Evolutionary conservation across 2,329 filamentous ascomycete genomes (phyloP).

Genomic region (Paecilomyces formosus): DNA sequence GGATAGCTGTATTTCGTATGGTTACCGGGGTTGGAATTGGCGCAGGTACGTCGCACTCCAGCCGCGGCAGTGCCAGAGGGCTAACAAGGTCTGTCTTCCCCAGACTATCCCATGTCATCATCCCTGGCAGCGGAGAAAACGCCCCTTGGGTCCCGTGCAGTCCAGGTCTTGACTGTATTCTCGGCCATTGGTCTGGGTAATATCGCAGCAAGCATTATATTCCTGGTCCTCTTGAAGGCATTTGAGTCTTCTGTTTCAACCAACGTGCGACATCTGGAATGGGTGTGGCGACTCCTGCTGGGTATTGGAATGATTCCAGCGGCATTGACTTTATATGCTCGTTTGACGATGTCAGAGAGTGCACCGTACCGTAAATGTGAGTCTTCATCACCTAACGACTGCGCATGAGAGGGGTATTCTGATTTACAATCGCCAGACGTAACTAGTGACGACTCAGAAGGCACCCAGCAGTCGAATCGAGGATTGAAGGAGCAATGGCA

Average conservation of each 20-base stretch:
- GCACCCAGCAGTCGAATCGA: slow-evolving; percentile 6
- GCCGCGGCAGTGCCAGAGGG: too few relatives aligned
- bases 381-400: not conserved
- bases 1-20: slow-evolving; percentile 15
- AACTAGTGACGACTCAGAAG: slow-evolving; percentile 4
- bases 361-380: slow-evolving; percentile 8
- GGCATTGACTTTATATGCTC: slow-evolving; percentile 15
- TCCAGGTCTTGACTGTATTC: slow-evolving; percentile 14
- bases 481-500: slow-evolving; percentile 11
- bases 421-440: not conserved
- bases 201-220: slow-evolving; percentile 10
- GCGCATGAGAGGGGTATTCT: not conserved
- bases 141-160: slow-evolving; percentile 9
- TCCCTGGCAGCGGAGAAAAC: slow-evolving; percentile 4
- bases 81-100: not conserved
- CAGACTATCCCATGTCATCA: slow-evolving; percentile 6
- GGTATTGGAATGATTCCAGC: slow-evolving; percentile 17
- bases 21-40: slow-evolving; percentile 17
- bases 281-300: slow-evolving; percentile 17
- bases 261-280: slow-evolving; percentile 9
- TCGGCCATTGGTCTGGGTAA: slow-evolving; percentile 15
- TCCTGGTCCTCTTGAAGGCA: slow-evolving; percentile 1
- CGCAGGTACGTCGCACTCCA: slow-evolving; percentile 7
- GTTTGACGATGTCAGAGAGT: slow-evolving; percentile 16
- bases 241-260: slow-evolving; percentile 9